Percentiles rank a stretch among this genome's conserved stretches.
phyloP scores from a whole-genome alignment of 331 rosid genomes.

The Stylosanthes scabra region DNA sequence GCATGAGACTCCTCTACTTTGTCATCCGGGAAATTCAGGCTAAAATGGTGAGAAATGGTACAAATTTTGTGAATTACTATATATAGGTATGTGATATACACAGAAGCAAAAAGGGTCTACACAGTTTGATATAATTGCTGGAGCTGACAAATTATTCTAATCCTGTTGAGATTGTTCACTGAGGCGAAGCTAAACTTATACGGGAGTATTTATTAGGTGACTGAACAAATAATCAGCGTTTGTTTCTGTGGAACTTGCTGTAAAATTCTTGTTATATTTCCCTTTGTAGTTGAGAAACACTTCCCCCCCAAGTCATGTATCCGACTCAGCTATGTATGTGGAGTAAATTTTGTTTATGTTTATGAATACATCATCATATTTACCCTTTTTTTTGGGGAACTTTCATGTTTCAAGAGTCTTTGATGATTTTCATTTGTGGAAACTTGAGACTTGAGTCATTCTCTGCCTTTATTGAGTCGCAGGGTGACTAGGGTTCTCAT shows the following conservation, averaged over 20 bases:
- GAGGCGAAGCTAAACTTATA: conserved; percentile 31
- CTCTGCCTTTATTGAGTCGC: not conserved
- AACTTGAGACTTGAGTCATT: not conserved
- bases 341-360: not conserved
- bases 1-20: conserved; percentile 19
- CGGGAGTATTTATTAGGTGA: conserved; percentile 29
- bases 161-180: conserved; percentile 19
- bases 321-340: not conserved
- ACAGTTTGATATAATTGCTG: not conserved
- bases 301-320: not conserved
- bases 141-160: not conserved
- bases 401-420: too few relatives aligned
- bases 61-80: conserved; percentile 44
- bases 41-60: not conserved
- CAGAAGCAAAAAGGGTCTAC: conserved; percentile 31
- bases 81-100: conserved; percentile 26
- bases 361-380: not conserved
- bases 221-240: not conserved
- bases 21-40: conserved; percentile 31
- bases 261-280: not conserved
- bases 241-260: conserved; percentile 12
- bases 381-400: not conserved
- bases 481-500: too few relatives aligned
- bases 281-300: not conserved
- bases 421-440: too few relatives aligned